Evolutionary conservation across 1,139 yeast genomes (phyloP).

Genomic region (Yamadazyma dushanensis): DNA sequence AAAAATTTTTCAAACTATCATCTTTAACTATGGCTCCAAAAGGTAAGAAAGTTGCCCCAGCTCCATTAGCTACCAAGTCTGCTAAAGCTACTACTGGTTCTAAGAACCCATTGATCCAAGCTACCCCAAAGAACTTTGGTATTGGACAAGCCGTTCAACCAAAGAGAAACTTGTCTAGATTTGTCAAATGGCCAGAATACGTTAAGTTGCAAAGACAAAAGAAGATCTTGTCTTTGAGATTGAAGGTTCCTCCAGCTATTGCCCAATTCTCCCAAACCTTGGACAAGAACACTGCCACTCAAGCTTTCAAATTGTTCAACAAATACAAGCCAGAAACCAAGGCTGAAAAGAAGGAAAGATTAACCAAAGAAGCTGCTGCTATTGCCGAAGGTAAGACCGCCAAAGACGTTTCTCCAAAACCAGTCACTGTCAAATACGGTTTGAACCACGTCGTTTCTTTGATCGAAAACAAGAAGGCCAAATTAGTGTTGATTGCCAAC

Average conservation of each 20-base stretch:
- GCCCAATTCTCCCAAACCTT: slow-evolving; percentile 93
- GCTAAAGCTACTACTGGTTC: slow-evolving; percentile 21
- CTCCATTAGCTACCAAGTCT: slow-evolving; percentile 48
- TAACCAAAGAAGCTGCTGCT: slow-evolving; percentile 98
- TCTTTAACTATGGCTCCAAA: slow-evolving; percentile 43
- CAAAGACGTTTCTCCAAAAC: slow-evolving; percentile 94
- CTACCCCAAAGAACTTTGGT: slow-evolving; percentile 43
- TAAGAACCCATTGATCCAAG: slow-evolving; percentile 42
- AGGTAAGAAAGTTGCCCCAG: slow-evolving; percentile 56
- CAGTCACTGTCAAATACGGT: slow-evolving; percentile 95
- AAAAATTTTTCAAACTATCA: slow-evolving; percentile 8
- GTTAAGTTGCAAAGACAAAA: slow-evolving; percentile 90
- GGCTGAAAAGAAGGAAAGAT: slow-evolving; percentile 98
- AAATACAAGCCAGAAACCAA: slow-evolving; percentile 97
- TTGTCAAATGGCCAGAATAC: slow-evolving; percentile 97
- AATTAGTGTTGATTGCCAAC: slow-evolving; percentile 94
- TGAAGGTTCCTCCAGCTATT: slow-evolving; percentile 98
- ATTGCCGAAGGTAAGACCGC: slow-evolving; percentile 96
- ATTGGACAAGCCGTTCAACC: slow-evolving; percentile 45
- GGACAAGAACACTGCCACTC: slow-evolving; percentile 98
- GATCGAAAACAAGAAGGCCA: slow-evolving; percentile 97
- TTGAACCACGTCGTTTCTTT: slow-evolving; percentile 97
- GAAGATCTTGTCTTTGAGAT: slow-evolving; percentile 91
- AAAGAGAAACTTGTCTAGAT: slow-evolving; percentile 66
- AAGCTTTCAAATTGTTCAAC: slow-evolving; percentile 94